These are phyloP conservation scores for Candida insectalens DNA, from an alignment of 805 yeast genomes.

Conservation along the genomic window DNA sequence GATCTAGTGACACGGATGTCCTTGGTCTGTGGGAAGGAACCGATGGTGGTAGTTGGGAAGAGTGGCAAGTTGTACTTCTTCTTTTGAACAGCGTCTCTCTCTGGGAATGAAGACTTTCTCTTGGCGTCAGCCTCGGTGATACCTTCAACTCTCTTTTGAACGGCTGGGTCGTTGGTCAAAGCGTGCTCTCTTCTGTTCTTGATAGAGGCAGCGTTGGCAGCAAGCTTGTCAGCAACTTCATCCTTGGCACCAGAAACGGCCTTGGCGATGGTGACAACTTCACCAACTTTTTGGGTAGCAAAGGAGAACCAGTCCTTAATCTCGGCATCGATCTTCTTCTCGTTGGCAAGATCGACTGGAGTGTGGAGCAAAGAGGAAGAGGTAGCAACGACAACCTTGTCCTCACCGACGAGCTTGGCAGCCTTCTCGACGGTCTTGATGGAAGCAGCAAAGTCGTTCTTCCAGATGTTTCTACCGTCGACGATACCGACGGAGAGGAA, in stretches of 20 bases:
- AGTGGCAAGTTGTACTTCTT: constrained; percentile 83
- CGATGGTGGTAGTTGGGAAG: constrained; percentile 99
- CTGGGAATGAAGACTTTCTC: constrained; percentile 81
- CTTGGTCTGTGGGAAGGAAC: constrained; percentile 99
- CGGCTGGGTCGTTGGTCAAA: constrained; percentile 86
- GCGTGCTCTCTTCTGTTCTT: constrained; percentile 78
- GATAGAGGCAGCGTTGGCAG: constrained; percentile 80
- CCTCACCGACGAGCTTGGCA: constrained; percentile 73
- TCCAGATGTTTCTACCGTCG: constrained; percentile 99
- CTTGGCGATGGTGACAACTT: constrained; percentile 87
- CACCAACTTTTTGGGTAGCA: constrained; percentile 91
- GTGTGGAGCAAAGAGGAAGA: constrained; percentile 97
- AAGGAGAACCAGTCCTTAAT: constrained; percentile 98
- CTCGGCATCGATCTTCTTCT: constrained; percentile 81
- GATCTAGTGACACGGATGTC: constrained; percentile 98
- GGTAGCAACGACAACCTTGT: constrained; percentile 84
- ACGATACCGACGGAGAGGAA: constrained; percentile 92
- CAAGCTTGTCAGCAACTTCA: constrained; percentile 68
- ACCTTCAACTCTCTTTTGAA: constrained; percentile 75
- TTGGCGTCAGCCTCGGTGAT: constrained; percentile 60
- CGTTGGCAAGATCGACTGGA: constrained; percentile 91
- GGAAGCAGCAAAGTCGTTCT: constrained; percentile 88
- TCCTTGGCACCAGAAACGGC: constrained; percentile 69
- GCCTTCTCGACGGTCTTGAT: constrained; percentile 75
- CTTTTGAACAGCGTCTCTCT: constrained; percentile 83